Evolutionary conservation across 768 basidiomycete genomes (phyloP).

Genomic region (Mycena olivaceomarginata): DNA sequence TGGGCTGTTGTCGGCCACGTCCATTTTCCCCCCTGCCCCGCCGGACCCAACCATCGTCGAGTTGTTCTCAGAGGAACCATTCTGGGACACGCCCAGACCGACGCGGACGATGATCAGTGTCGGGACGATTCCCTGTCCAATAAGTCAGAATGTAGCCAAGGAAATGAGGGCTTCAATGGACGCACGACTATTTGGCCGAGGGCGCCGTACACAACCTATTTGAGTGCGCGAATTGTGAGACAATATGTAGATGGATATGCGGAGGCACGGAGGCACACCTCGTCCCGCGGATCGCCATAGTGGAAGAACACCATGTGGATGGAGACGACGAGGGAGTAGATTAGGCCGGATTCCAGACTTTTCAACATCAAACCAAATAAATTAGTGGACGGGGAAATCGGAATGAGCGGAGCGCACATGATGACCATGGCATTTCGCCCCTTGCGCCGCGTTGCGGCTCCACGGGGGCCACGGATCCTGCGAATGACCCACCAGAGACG

Average conservation of each 20-base stretch:
- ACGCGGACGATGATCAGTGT: slow-evolving; percentile 60
- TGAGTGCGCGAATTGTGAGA: not conserved
- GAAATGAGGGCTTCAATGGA: not conserved
- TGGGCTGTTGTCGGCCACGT: not conserved
- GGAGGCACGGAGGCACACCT: slow-evolving; percentile 14
- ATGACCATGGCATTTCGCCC: slow-evolving; percentile 59
- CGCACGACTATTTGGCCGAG: slow-evolving; percentile 37
- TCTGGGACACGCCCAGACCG: slow-evolving; percentile 47
- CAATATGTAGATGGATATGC: not conserved
- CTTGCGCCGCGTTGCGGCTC: slow-evolving; percentile 51
- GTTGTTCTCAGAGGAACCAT: not conserved
- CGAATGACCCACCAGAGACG: slow-evolving; percentile 58
- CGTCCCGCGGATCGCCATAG: slow-evolving; percentile 25
- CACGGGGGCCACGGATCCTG: slow-evolving; percentile 46
- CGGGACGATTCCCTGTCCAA: slow-evolving; percentile 35
- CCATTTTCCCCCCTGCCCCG: not conserved
- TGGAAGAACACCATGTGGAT: slow-evolving; percentile 40
- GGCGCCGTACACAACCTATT: slow-evolving; percentile 29
- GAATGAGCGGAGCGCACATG: slow-evolving; percentile 49
- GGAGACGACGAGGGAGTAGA: slow-evolving; percentile 60
- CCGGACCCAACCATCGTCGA: slow-evolving; percentile 15
- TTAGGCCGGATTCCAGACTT: slow-evolving; percentile 62
- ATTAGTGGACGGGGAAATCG: not conserved
- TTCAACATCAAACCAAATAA: not conserved
- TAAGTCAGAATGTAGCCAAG: not conserved